Conservation (phyloP, 306 rosid species). For the Elaeagnus macrophylla region DNA sequence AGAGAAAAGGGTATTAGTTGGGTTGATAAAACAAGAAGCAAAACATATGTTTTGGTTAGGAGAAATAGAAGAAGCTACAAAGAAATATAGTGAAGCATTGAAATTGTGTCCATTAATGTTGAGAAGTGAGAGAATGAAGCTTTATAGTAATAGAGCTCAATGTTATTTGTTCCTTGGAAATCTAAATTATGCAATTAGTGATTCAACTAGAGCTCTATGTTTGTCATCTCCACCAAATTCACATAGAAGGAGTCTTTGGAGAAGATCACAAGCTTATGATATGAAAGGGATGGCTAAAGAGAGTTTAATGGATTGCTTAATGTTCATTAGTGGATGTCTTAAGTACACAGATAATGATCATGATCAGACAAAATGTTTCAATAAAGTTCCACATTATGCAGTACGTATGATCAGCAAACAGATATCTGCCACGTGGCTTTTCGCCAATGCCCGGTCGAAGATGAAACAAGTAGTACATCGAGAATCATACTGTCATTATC, state of each 20-base stretch:
- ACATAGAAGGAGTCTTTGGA: constrained; percentile 55
- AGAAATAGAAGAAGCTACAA: constrained; percentile 39
- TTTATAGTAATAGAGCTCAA: constrained; percentile 54
- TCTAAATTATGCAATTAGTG: constrained; percentile 43
- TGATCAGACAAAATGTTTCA: constrained; percentile 17
- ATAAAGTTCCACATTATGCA: constrained; percentile 45
- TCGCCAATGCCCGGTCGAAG: constrained; percentile 38
- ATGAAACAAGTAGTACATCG: constrained; percentile 7
- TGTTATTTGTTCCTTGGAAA: constrained; percentile 43
- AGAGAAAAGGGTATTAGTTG: constrained; percentile 27
- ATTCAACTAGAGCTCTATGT: constrained; percentile 64
- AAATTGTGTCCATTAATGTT: constrained; percentile 40
- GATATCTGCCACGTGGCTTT: constrained; percentile 63
- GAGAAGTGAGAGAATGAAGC: constrained; percentile 48
- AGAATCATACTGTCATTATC: not conserved
- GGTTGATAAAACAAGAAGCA: constrained; percentile 42
- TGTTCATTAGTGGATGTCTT: constrained; percentile 42
- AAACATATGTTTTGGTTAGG: constrained; percentile 40
- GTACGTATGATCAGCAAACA: constrained; percentile 62
- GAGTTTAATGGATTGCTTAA: constrained; percentile 57
- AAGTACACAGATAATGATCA: constrained; percentile 13
- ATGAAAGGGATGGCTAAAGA: constrained; percentile 66
- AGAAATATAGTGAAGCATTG: constrained; percentile 47
- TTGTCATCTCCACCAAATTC: constrained; percentile 41
- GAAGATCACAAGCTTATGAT: constrained; percentile 70